Conservation (phyloP, 257 asterid genomes). For the Nemophila menziesii region DNA sequence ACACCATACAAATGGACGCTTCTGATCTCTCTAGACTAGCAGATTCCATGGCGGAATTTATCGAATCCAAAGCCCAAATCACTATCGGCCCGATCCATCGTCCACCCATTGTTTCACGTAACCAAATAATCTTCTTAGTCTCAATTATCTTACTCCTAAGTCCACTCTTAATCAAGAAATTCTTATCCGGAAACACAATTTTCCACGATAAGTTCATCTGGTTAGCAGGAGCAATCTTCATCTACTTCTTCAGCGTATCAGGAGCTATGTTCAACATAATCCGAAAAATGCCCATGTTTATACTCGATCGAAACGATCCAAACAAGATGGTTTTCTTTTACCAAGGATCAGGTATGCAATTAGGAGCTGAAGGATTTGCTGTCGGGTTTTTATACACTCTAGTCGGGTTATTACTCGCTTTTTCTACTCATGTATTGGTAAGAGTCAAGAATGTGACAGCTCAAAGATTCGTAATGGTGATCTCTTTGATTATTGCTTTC, state of each 20-base stretch:
- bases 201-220: constrained; percentile 59
- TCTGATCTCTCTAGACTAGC: constrained; percentile 55
- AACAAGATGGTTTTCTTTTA: constrained; percentile 54
- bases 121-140: constrained; percentile 31
- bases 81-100: constrained; percentile 48
- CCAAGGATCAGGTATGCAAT: constrained; percentile 87
- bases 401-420: constrained; percentile 73
- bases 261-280: constrained; percentile 89
- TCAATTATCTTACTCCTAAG: constrained; percentile 31
- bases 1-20: constrained; percentile 62
- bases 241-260: constrained; percentile 88
- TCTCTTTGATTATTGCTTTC: constrained; percentile 29
- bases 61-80: constrained; percentile 35
- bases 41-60: constrained; percentile 75
- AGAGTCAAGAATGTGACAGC: constrained; percentile 32
- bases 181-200: constrained; percentile 48
- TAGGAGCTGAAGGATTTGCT: constrained; percentile 84
- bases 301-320: constrained; percentile 69
- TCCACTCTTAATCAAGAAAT: constrained; percentile 50
- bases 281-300: constrained; percentile 82
- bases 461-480: constrained; percentile 41
- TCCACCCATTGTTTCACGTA: constrained; percentile 56
- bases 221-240: constrained; percentile 74
- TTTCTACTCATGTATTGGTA: constrained; percentile 49
- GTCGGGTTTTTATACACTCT: constrained; percentile 72